A percentile compares a stretch with the other conserved stretches of the same genome.
Evolutionary conservation across 768 basidiomycete species (phyloP).

Genomic region (Mycena vulgaris): DNA sequence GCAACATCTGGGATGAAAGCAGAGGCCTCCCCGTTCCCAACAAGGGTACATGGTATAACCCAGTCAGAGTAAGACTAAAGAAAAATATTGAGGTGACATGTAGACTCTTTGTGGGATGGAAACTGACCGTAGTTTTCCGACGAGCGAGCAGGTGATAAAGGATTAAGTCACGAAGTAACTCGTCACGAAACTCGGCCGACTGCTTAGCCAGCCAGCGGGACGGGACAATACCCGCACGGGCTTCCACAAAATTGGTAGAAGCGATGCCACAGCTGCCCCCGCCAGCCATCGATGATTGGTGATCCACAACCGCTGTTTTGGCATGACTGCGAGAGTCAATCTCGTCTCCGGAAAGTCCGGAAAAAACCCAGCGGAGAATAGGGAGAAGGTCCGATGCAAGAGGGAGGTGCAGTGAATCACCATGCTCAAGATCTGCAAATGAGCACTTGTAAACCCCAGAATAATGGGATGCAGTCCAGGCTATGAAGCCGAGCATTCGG

Average conservation of each 20-base stretch:
- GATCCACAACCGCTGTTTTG: background rate
- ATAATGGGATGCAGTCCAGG: too few species aligned
- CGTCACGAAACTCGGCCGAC: background rate
- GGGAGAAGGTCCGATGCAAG: background rate
- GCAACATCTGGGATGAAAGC: background rate
- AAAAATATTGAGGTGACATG: background rate
- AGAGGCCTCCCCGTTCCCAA: background rate
- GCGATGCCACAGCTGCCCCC: slow-evolving; percentile 2
- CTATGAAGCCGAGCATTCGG: too few species aligned
- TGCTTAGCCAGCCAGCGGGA: background rate
- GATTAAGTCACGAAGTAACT: background rate
- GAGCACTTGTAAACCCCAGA: background rate
- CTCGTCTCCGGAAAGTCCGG: background rate
- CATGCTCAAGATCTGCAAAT: background rate
- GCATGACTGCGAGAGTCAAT: background rate
- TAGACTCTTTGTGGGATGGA: background rate
- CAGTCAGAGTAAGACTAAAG: background rate
- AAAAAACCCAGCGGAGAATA: background rate
- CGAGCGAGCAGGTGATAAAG: slow-evolving; percentile 3
- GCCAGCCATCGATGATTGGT: background rate
- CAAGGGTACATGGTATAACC: background rate
- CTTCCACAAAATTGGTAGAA: background rate
- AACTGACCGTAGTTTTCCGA: background rate
- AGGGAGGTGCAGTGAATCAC: slow-evolving; percentile 4
- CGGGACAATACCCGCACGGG: background rate